Percentiles rank a stretch among this genome's conserved stretches.
Evolutionary conservation across 805 yeast genomes (phyloP).

Genomic region (Saturnispora dispora): DNA sequence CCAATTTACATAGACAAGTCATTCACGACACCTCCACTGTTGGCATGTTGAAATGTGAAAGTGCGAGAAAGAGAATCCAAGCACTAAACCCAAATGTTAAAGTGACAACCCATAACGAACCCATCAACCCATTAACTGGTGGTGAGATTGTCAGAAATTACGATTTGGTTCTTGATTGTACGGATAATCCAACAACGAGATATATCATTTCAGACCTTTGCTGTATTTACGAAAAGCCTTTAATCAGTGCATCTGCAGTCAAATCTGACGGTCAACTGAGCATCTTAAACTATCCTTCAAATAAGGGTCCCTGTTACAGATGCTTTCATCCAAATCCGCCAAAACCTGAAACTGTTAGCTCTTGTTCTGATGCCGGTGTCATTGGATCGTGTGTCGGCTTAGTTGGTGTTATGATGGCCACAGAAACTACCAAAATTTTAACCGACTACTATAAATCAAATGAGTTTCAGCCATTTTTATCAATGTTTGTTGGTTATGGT

Average conservation of each 20-base stretch:
- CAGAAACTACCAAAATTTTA: slow-evolving; percentile 73
- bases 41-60: slow-evolving; percentile 67
- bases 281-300: slow-evolving; percentile 49
- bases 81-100: slow-evolving; percentile 61
- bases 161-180: slow-evolving; percentile 83
- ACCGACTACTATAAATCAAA: slow-evolving; percentile 43
- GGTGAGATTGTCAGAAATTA: slow-evolving; percentile 52
- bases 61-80: slow-evolving; percentile 52
- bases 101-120: slow-evolving; percentile 41
- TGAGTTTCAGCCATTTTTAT: slow-evolving; percentile 58
- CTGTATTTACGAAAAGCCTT: slow-evolving; percentile 55
- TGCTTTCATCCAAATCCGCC: slow-evolving; percentile 92
- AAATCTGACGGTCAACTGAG: slow-evolving; percentile 86
- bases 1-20: slow-evolving; percentile 86
- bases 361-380: slow-evolving; percentile 92
- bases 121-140: slow-evolving; percentile 49
- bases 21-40: slow-evolving; percentile 60
- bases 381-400: slow-evolving; percentile 94
- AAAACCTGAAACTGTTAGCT: slow-evolving; percentile 66
- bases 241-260: slow-evolving; percentile 88
- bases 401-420: slow-evolving; percentile 81
- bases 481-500: slow-evolving; percentile 60
- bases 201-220: slow-evolving; percentile 82
- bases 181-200: slow-evolving; percentile 84
- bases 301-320: slow-evolving; percentile 84